A percentile compares a stretch with the other conserved stretches of the same genome.
phyloP scores from a whole-genome alignment of 2,329 filamentous ascomycete genomes.

The Hypoxylon sp. region DNA sequence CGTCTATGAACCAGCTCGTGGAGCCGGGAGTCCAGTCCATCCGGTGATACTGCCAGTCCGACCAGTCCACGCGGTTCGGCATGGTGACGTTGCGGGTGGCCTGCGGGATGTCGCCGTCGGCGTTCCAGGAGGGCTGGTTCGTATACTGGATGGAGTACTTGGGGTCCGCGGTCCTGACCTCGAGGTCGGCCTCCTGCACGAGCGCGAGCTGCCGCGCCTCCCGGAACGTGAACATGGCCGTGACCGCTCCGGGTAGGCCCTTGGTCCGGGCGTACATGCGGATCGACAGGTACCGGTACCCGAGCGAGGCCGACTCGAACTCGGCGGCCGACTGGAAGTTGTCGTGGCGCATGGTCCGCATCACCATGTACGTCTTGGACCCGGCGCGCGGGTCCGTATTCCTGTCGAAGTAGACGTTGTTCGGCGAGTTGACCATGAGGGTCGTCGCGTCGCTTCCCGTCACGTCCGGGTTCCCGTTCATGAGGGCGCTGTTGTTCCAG shows the following conservation, averaged over 20 bases:
- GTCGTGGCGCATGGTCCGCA: constrained; percentile 55
- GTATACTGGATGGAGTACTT: constrained; percentile 54
- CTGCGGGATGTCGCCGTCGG: constrained; percentile 50
- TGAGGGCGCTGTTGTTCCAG: constrained; percentile 48
- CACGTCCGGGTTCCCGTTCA: constrained; percentile 36
- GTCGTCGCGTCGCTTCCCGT: constrained; percentile 46
- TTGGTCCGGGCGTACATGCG: constrained; percentile 60
- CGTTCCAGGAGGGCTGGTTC: constrained; percentile 58
- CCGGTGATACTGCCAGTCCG: constrained; percentile 59
- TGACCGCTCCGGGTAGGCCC: constrained; percentile 57
- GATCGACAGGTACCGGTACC: constrained; percentile 52
- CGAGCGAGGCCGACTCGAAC: constrained; percentile 50
- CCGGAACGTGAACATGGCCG: constrained; percentile 62
- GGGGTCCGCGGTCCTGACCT: constrained; percentile 52
- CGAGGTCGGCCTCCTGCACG: constrained; percentile 51
- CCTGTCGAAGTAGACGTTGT: constrained; percentile 56
- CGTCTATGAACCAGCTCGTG: constrained; percentile 59
- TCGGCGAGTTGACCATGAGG: constrained; percentile 50
- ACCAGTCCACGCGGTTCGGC: constrained; percentile 51
- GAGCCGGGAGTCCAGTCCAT: constrained; percentile 59
- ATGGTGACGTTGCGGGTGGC: constrained; percentile 52
- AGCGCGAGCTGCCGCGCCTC: constrained; percentile 33
- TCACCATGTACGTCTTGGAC: constrained; percentile 55
- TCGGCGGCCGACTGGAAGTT: constrained; percentile 58
- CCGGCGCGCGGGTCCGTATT: constrained; percentile 45